Conservation (phyloP, 345 rosid species). For the Rubroshorea leprosula region DNA sequence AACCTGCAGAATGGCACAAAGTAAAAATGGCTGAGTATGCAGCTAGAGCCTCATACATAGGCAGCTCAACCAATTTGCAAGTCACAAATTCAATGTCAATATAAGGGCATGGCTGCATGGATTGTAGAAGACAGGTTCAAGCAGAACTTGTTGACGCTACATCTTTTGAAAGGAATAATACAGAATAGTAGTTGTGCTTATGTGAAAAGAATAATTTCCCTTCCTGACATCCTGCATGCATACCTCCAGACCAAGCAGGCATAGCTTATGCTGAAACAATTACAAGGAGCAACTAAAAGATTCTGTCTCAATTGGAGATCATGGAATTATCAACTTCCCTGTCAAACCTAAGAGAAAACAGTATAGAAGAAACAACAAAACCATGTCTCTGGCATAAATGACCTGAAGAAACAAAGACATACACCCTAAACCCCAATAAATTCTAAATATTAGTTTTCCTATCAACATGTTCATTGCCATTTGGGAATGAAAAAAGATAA, state of each 20-base stretch:
- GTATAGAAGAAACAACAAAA: background rate
- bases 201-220: too few relatives aligned
- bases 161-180: background rate
- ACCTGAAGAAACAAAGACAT: background rate
- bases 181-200: background rate
- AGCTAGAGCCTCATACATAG: background rate
- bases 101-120: background rate
- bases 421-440: background rate
- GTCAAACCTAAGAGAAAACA: background rate
- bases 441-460: too few relatives aligned
- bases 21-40: constrained; percentile 10
- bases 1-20: constrained; percentile 28
- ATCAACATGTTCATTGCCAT: background rate
- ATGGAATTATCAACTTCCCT: background rate
- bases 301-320: background rate
- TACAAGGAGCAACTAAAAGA: background rate
- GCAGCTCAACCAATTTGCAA: background rate
- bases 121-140: too few relatives aligned
- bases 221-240: background rate
- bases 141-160: too few relatives aligned
- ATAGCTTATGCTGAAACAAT: background rate
- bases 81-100: background rate
- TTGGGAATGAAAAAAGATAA: background rate
- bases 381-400: too few relatives aligned
- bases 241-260: background rate